A percentile compares a stretch with the other conserved stretches of the same genome.
Conservation (phyloP, 192 early-diverging fungal genomes). For the Tieghemiomyces parasiticus region DNA sequence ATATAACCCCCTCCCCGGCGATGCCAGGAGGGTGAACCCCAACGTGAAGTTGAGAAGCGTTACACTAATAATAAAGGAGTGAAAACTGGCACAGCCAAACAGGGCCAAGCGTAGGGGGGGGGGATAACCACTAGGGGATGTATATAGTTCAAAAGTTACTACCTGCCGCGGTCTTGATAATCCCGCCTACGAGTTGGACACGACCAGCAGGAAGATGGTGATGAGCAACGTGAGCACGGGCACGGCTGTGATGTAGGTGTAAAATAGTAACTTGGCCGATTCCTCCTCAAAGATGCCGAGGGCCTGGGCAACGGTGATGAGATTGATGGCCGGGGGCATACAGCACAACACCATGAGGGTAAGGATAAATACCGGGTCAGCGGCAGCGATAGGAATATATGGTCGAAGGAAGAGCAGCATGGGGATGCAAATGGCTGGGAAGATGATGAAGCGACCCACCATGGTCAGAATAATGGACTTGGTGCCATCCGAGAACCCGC, state of each 20-base stretch:
- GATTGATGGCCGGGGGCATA: constrained; percentile 54
- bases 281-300: constrained; percentile 52
- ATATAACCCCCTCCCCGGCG: too few relatives aligned
- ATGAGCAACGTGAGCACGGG: constrained; percentile 25
- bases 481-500: neutral
- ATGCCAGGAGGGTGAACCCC: too few relatives aligned
- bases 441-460: constrained; percentile 25
- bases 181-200: neutral
- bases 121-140: too few relatives aligned
- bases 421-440: constrained; percentile 23
- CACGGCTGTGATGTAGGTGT: constrained; percentile 39
- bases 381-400: constrained; percentile 26
- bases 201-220: constrained; percentile 19
- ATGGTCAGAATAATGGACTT: constrained; percentile 19
- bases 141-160: neutral
- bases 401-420: constrained; percentile 24
- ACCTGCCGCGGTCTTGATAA: neutral
- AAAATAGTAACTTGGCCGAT: constrained; percentile 49
- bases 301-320: constrained; percentile 52
- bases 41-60: too few relatives aligned
- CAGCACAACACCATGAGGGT: constrained; percentile 42
- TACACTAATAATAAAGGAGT: too few relatives aligned
- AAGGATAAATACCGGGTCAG: constrained; percentile 48
- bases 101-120: too few relatives aligned
- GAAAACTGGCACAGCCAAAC: too few relatives aligned